These are phyloP conservation scores for Bolboschoenoplectus hybrid DNA, from an alignment of 202 grass and related monocot genomes.

Conservation along the genomic window DNA sequence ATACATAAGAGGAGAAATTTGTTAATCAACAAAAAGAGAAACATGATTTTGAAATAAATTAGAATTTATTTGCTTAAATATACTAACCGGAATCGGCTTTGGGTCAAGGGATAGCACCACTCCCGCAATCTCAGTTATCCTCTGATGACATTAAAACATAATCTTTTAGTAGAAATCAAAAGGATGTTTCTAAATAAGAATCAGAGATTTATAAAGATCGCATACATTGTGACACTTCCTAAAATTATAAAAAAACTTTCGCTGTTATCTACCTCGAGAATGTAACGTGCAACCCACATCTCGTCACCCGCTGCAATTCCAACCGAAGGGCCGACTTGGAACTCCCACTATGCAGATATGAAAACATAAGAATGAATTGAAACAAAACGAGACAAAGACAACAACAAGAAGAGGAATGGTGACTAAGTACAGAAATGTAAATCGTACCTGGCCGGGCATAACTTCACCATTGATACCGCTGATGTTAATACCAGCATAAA, in stretches of 20 bases:
- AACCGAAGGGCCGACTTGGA: constrained; percentile 81
- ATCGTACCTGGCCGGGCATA: constrained; percentile 80
- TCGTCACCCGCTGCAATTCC: constrained; percentile 71
- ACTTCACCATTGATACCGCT: constrained; percentile 92
- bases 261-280: constrained; percentile 63
- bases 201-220: background rate
- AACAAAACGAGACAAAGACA: background rate
- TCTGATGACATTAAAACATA: constrained; percentile 44
- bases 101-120: constrained; percentile 78
- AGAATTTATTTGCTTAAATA: background rate
- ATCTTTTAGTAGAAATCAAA: constrained; percentile 18
- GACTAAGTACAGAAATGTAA: background rate
- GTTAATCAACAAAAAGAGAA: background rate
- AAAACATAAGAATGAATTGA: constrained; percentile 4
- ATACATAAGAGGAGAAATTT: background rate
- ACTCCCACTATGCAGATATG: constrained; percentile 69
- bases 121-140: constrained; percentile 80
- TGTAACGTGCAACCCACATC: constrained; percentile 78
- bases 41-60: background rate
- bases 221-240: background rate
- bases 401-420: background rate
- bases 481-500: constrained; percentile 86
- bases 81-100: constrained; percentile 70
- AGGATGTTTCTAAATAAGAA: background rate
- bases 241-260: background rate